A percentile compares a stretch with the other conserved stretches of the same genome.
Conservation (phyloP, 441 rosid species). For the Brassica balearica region DNA sequence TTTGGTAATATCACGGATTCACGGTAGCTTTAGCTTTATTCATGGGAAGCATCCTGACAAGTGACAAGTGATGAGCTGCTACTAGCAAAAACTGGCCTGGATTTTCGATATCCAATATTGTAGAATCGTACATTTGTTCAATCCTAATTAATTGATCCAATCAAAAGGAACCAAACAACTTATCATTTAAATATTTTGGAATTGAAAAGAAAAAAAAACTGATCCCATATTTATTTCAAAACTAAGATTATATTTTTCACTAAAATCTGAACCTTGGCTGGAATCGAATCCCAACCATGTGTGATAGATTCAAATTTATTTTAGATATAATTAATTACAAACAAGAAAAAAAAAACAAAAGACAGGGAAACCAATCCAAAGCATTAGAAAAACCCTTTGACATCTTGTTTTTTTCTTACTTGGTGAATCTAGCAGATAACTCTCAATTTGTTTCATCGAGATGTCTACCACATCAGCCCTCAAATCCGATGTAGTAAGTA, state of each 20-base stretch:
- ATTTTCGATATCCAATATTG: not conserved
- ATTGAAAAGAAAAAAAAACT: not conserved
- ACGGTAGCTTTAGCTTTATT: not conserved
- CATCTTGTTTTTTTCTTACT: not conserved
- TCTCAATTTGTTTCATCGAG: not conserved
- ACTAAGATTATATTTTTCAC: not conserved
- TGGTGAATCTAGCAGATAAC: not conserved
- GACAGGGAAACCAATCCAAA: not conserved
- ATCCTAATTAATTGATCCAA: not conserved
- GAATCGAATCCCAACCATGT: not conserved
- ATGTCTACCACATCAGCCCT: slow-evolving; percentile 8
- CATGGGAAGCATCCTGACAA: not conserved
- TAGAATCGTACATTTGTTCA: not conserved
- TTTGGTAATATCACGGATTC: not conserved
- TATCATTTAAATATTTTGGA: not conserved
- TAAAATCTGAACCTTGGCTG: not conserved
- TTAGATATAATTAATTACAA: not conserved
- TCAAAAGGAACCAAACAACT: not conserved
- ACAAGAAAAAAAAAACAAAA: too few species aligned
- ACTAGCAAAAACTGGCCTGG: not conserved
- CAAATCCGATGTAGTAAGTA: not conserved
- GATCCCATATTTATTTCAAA: not conserved
- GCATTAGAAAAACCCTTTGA: not conserved
- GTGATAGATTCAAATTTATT: not conserved
- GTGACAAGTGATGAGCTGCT: not conserved